Base-by-base conservation (phyloP, 2,329 filamentous ascomycete genomes). In the Fusarium sp. region DNA sequence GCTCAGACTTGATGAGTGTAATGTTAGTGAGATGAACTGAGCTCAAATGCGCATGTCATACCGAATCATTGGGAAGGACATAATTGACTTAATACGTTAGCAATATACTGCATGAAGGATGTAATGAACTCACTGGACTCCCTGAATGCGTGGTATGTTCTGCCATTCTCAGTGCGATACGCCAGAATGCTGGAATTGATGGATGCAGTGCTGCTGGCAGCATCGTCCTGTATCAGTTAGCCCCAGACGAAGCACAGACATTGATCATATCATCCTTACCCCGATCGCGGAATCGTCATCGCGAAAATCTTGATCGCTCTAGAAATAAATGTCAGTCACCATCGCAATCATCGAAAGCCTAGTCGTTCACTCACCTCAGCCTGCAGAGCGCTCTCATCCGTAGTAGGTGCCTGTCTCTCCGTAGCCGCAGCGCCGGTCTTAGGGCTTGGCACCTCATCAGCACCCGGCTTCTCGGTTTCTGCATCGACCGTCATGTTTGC, bases 131-230 rank as follows among this genome's bases (percentile, higher is more conserved):
- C 46, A 77, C 76, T 76, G 1, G 69, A 70, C 23, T 75, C 72
- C 27, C 68, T 71, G 45, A 69, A 79, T 9, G 77, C 70, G 49
- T 81, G 77, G 37, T 80, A 81, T 1, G 77, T 80, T 17, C 80
- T 69, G 3, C 79, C 79, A 58, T 80, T 78, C 50, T 81, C 79
- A 11, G 75, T 70, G 7, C 78, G 76, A 65, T 77, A 78, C 8
- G 74, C 64, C 36, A 75, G 58, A 40, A 82, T 78, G 55, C 77
- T 81, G 2, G 78, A 78, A 17, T 70, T 66, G n/a, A 79, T 67
- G 4, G 77, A 79, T 0, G 67, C 70, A 0, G 76, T 76, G 41
- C 76, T 76, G 35, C 72, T 73, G 13, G 64, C 66, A n/a, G 53
- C 63, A 27, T 74, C 72, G 8, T 73, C 73, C 72, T 75, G 41